Base-by-base conservation (phyloP, 176 grass and related monocot genomes). In the Bonia amplexicaulis region DNA sequence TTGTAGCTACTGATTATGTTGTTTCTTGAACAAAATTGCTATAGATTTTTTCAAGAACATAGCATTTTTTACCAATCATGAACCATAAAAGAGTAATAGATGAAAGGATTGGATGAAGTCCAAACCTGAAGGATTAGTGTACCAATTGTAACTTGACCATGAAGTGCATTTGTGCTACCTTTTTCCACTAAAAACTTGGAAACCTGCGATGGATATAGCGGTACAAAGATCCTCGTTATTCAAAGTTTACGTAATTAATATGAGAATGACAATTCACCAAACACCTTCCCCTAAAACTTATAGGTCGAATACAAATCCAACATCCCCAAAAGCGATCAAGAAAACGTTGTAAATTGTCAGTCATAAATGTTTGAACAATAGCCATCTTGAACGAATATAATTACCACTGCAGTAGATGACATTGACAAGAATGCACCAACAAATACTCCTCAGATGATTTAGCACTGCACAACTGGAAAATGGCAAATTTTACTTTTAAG, bases 371-470 rank as follows among this genome's bases (percentile, higher is more conserved):
- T 58, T 29, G 27, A 16, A 68, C 35, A 26, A 41, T 74, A 74
- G 58, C 5, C 68, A 79, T 78, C 69, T 51, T 66, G 54, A 83
- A 49, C 13, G 19, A 77, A 90, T 76, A 86, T 80, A 87, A 69
- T 97, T 88, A 99, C 97, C 97, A 99, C 93, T 89, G 93, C 97
- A 69, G 97, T 96, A 54, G 93, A 96, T 80, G 93, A 99, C 97
- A 99, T 94, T 86, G 97, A 99, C 78, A 99, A 89, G 88, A 99
- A 99, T 22, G 97, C 93, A 81, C 97, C 97, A 69, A 99, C 93
- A 90, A 99, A 96, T 75, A 99, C 76, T 46, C 97, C 82, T 99
- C 93, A 0, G 93, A 99, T 80, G 85, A 86, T 88, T 96, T 99
- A 77, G 88, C 97, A 84, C 97, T 92, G 73, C 93, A 96, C 51